Percentiles rank a stretch among this genome's conserved stretches.
phyloP scores from a whole-genome alignment of 208 protist genomes.

The Leishmania mexicana region DNA sequence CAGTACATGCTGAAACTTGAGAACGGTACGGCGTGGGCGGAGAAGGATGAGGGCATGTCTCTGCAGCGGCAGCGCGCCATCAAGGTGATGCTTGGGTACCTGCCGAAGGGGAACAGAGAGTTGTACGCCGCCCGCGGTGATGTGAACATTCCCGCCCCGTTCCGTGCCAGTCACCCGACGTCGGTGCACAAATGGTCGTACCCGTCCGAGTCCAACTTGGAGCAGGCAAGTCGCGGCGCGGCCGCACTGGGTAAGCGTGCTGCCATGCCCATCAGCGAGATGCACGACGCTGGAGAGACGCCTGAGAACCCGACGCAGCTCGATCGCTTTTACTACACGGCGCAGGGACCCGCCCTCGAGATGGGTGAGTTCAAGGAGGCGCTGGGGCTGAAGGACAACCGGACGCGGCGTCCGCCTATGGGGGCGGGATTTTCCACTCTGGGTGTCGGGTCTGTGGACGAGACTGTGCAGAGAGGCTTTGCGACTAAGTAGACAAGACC shows the following conservation, averaged over 20 bases:
- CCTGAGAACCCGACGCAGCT: slow-evolving; percentile 78
- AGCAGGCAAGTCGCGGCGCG: slow-evolving; percentile 80
- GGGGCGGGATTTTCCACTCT: slow-evolving; percentile 78
- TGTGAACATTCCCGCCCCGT: slow-evolving; percentile 79
- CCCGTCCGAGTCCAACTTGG: slow-evolving; percentile 80
- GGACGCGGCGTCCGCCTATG: slow-evolving; percentile 48
- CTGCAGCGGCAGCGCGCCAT: slow-evolving; percentile 84
- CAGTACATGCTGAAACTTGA: slow-evolving; percentile 70
- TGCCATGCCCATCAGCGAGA: slow-evolving; percentile 84
- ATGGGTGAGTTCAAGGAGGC: slow-evolving; percentile 89
- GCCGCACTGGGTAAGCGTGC: slow-evolving; percentile 80
- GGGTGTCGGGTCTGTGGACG: slow-evolving; percentile 32
- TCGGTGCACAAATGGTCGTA: slow-evolving; percentile 73
- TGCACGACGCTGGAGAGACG: slow-evolving; percentile 87
- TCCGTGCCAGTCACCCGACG: slow-evolving; percentile 83
- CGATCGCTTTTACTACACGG: slow-evolving; percentile 84
- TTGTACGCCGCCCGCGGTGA: slow-evolving; percentile 87
- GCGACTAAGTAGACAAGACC: slow-evolving; percentile 24
- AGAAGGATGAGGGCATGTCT: slow-evolving; percentile 88
- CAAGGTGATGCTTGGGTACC: slow-evolving; percentile 88
- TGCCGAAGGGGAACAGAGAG: slow-evolving; percentile 88
- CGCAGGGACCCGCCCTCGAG: slow-evolving; percentile 79
- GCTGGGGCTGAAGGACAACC: slow-evolving; percentile 87
- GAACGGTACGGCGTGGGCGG: slow-evolving; percentile 83
- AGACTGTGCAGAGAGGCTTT: slow-evolving; percentile 12